Percentiles rank a stretch among this genome's conserved stretches.
phyloP scores from a whole-genome alignment of 108 stramenopile species.

The Parietichytrium sp. region DNA sequence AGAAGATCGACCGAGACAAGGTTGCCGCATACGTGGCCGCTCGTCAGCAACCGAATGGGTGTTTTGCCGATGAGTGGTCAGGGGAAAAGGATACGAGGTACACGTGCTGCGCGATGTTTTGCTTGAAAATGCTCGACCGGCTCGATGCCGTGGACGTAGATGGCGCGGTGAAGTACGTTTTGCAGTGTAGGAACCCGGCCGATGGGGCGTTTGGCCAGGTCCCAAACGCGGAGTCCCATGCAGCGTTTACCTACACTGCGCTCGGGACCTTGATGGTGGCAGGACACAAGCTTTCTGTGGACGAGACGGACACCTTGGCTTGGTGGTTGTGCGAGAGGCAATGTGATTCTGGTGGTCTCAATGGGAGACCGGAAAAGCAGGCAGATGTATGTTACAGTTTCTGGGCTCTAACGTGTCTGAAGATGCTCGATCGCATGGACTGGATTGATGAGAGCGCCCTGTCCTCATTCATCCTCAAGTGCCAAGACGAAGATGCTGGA shows the following conservation, averaged over 20 bases:
- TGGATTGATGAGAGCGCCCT: slow-evolving; percentile 81
- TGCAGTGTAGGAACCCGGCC: slow-evolving; percentile 78
- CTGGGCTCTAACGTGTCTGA: slow-evolving; percentile 90
- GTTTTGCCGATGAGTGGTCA: slow-evolving; percentile 89
- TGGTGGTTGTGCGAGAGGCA: slow-evolving; percentile 99
- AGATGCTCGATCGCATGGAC: slow-evolving; percentile 83
- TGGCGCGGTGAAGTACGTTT: slow-evolving; percentile 73
- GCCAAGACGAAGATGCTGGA: slow-evolving; percentile 95
- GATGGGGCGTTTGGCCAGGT: slow-evolving; percentile 95
- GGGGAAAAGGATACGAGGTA: slow-evolving; percentile 98
- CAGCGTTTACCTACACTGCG: slow-evolving; percentile 94
- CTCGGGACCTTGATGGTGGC: slow-evolving; percentile 93
- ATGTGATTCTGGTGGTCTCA: slow-evolving; percentile 89
- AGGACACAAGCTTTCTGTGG: slow-evolving; percentile 65
- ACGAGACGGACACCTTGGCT: slow-evolving; percentile 72
- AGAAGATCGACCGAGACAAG: slow-evolving; percentile 45
- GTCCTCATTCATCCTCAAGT: slow-evolving; percentile 82
- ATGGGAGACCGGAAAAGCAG: slow-evolving; percentile 97
- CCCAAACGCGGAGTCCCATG: slow-evolving; percentile 93
- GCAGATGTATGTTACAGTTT: slow-evolving; percentile 99
- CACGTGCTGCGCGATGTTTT: slow-evolving; percentile 87
- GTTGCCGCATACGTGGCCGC: slow-evolving; percentile 73
- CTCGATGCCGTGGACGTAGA: slow-evolving; percentile 67
- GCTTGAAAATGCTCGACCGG: slow-evolving; percentile 73
- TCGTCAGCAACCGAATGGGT: slow-evolving; percentile 91